Percentiles rank a stretch among this genome's conserved stretches.
These are phyloP conservation scores for Coemansia javaensis DNA, from an alignment of 192 early-diverging fungal species.

Conservation along the genomic window DNA sequence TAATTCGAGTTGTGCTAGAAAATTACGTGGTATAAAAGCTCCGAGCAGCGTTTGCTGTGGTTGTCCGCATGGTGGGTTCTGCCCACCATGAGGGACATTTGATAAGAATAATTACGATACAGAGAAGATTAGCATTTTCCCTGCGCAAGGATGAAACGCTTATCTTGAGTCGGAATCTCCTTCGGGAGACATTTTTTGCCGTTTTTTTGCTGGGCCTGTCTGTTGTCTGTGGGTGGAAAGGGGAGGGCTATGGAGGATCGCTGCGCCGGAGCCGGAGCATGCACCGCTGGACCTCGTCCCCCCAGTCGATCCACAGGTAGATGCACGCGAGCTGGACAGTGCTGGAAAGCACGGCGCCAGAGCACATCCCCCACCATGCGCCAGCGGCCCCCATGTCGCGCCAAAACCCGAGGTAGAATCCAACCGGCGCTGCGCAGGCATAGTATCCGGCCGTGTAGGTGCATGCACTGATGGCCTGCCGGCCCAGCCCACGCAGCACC, in stretches of 20 bases:
- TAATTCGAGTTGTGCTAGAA: not conserved
- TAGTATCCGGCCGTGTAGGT: constrained; percentile 49
- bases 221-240: too few species aligned
- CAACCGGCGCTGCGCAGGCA: constrained; percentile 40
- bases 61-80: constrained; percentile 13
- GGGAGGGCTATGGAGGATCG: too few species aligned
- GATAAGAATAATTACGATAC: constrained; percentile 46
- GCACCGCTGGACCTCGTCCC: constrained; percentile 14
- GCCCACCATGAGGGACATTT: constrained; percentile 28
- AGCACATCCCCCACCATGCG: constrained; percentile 23
- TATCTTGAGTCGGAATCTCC: constrained; percentile 32
- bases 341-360: constrained; percentile 8
- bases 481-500: constrained; percentile 46
- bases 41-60: not conserved
- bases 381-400: constrained; percentile 14
- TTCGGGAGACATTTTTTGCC: constrained; percentile 8
- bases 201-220: too few species aligned
- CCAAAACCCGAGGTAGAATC: constrained; percentile 37
- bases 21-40: not conserved
- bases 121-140: constrained; percentile 46
- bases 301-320: constrained; percentile 22
- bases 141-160: constrained; percentile 1
- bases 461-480: constrained; percentile 41
- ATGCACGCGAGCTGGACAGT: constrained; percentile 14
- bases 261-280: constrained; percentile 8